Conservation (phyloP, 495 filamentous ascomycete species). For the Geoglossum glabrum region DNA sequence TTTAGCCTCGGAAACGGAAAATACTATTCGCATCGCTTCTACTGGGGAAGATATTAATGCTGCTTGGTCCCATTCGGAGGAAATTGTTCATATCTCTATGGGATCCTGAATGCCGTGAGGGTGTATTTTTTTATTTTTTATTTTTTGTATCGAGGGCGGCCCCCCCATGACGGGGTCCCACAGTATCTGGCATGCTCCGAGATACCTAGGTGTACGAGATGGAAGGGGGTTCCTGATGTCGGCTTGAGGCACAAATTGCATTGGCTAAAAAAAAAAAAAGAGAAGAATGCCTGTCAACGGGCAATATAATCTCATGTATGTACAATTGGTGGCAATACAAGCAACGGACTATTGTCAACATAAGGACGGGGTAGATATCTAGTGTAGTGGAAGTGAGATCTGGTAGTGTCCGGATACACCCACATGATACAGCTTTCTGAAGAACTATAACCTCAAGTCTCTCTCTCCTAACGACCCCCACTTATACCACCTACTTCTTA, state of each 20-base stretch:
- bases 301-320: neutral
- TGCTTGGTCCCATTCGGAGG: neutral
- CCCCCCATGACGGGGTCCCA: too few relatives aligned
- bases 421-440: neutral
- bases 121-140: too few relatives aligned
- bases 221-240: neutral
- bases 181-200: too few relatives aligned
- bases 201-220: too few relatives aligned
- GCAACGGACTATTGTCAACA: neutral
- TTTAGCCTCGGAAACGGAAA: neutral
- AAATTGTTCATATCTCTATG: neutral
- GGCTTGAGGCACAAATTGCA: neutral
- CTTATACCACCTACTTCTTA: slow-evolving; percentile 5
- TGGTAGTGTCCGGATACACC: too few relatives aligned
- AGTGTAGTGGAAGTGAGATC: too few relatives aligned
- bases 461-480: neutral
- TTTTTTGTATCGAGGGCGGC: too few relatives aligned
- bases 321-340: too few relatives aligned
- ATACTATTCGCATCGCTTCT: neutral
- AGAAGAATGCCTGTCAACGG: neutral
- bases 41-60: neutral
- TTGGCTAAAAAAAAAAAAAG: neutral
- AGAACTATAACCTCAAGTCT: neutral
- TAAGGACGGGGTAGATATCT: too few relatives aligned
- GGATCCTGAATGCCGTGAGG: neutral